Conservation (phyloP, 2,329 filamentous ascomycete species). For the Ophiostoma novo-ulmi region DNA sequence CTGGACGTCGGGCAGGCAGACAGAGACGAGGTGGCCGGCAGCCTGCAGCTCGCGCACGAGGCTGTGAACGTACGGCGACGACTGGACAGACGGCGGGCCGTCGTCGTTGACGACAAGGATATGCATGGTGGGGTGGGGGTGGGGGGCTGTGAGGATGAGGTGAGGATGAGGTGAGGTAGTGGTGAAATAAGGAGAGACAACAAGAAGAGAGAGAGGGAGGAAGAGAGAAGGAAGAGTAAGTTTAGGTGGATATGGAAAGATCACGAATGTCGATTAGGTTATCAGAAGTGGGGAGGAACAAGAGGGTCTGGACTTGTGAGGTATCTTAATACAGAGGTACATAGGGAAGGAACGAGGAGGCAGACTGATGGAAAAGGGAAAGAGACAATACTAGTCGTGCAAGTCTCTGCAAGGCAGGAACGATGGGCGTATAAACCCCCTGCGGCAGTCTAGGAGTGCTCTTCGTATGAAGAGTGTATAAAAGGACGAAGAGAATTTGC, state of each 20-base stretch:
- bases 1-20: constrained; percentile 85
- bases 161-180: not conserved
- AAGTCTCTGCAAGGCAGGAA: not conserved
- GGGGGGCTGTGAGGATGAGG: not conserved
- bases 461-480: not conserved
- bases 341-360: not conserved
- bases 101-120: constrained; percentile 72
- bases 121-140: constrained; percentile 45
- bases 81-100: constrained; percentile 70
- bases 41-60: constrained; percentile 65
- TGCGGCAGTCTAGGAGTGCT: constrained; percentile 8
- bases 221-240: not conserved
- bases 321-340: not conserved
- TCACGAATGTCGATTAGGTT: constrained; percentile 10
- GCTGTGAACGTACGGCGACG: constrained; percentile 74
- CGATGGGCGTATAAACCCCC: not conserved
- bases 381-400: not conserved
- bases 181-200: not conserved
- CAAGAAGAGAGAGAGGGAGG: not conserved
- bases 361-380: not conserved
- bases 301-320: not conserved
- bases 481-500: not conserved
- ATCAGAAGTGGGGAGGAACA: constrained; percentile 4
- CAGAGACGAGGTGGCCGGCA: constrained; percentile 80
- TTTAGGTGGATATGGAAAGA: constrained; percentile 1